These are phyloP conservation scores for Sclerotinia nivalis DNA, from an alignment of 2,329 filamentous ascomycete species.

Conservation along the genomic window DNA sequence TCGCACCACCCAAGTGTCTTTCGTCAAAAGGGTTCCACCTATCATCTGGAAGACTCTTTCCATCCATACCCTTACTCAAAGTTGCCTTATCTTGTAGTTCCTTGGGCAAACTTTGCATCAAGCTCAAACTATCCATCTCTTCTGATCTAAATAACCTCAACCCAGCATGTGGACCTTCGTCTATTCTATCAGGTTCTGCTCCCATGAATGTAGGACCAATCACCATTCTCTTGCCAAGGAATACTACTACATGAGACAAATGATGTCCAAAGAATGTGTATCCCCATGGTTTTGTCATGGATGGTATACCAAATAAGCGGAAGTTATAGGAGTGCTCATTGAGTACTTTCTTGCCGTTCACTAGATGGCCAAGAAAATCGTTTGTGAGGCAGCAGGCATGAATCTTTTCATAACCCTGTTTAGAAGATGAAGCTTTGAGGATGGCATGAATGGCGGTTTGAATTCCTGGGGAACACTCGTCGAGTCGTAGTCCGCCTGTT, in stretches of 20 bases:
- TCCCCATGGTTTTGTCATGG: conserved; percentile 34
- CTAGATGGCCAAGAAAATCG: conserved; percentile 37
- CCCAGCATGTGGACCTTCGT: conserved; percentile 38
- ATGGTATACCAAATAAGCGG: conserved; percentile 36
- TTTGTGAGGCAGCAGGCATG: conserved; percentile 38
- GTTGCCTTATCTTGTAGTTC: conserved; percentile 39
- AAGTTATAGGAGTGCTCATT: conserved; percentile 40
- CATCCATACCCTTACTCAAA: conserved; percentile 40
- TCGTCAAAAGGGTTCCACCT: conserved; percentile 83
- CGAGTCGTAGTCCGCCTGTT: conserved; percentile 36
- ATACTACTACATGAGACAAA: conserved; percentile 70
- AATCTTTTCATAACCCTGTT: conserved; percentile 36
- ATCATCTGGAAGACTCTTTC: conserved; percentile 46
- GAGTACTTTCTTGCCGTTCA: conserved; percentile 37
- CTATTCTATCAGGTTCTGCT: conserved; percentile 66
- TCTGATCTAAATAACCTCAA: conserved; percentile 34
- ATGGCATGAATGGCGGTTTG: conserved; percentile 35
- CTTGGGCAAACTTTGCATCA: conserved; percentile 38
- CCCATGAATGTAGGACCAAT: conserved; percentile 77
- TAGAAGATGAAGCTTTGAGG: conserved; percentile 35
- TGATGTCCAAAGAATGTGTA: conserved; percentile 68
- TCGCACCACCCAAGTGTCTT: conserved; percentile 74
- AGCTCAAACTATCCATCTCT: conserved; percentile 35
- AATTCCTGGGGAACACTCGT: conserved; percentile 33
- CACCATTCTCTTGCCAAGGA: conserved; percentile 64